Percentiles rank a stretch among this genome's conserved stretches.
Evolutionary conservation across 768 basidiomycete genomes (phyloP).

Genomic region (Mycena epipterygia): DNA sequence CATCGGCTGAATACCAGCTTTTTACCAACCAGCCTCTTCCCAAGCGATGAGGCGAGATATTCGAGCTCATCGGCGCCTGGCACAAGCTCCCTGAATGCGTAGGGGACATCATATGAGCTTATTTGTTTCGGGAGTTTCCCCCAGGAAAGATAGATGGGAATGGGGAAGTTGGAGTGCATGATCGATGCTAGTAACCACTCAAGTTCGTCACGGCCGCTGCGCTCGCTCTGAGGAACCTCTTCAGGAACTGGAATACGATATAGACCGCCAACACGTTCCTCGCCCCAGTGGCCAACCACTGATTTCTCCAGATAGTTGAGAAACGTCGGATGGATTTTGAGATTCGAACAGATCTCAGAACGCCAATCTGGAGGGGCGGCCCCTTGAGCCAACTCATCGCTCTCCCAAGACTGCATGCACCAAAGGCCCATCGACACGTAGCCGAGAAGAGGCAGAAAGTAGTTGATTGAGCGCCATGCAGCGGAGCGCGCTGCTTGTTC

Average conservation of each 20-base stretch:
- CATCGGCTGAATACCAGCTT: slow-evolving; percentile 3
- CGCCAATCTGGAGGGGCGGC: neutral
- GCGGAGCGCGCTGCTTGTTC: neutral
- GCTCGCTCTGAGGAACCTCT: neutral
- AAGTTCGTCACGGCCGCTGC: neutral
- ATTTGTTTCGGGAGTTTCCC: neutral
- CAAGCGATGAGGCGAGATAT: neutral
- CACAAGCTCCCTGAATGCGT: neutral
- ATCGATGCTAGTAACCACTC: neutral
- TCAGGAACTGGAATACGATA: neutral
- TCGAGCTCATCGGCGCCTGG: neutral
- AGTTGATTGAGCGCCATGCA: neutral
- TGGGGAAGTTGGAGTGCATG: neutral
- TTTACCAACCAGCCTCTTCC: too few relatives aligned
- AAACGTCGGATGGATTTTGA: neutral
- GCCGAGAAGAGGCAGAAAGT: slow-evolving; percentile 12
- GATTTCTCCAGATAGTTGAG: neutral
- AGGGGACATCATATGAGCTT: neutral
- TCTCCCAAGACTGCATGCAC: neutral
- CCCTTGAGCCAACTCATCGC: neutral
- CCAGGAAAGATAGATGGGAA: slow-evolving; percentile 16
- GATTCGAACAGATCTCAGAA: neutral
- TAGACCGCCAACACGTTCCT: neutral
- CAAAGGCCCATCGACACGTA: slow-evolving; percentile 10
- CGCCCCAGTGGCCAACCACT: neutral